Percentiles rank a stretch among this genome's conserved stretches.
These are phyloP conservation scores for Colletotrichum aenigma DNA, from an alignment of 2,329 filamentous ascomycete species.

Conservation along the genomic window DNA sequence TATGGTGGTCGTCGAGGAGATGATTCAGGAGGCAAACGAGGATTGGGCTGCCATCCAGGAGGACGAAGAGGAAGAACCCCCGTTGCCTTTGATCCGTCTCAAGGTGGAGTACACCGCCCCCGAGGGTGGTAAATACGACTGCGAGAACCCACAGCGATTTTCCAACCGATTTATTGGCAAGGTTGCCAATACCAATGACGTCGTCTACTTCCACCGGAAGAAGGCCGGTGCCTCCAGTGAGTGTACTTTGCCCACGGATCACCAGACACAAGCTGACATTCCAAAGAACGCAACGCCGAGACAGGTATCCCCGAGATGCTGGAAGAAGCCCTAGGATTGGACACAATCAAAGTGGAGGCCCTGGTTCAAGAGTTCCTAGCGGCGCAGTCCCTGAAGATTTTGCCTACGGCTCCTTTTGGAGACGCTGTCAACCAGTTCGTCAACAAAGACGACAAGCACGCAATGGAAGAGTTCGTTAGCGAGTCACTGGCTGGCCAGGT, in stretches of 20 bases:
- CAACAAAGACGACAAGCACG: slow-evolving; percentile 92
- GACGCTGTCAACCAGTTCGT: slow-evolving; percentile 94
- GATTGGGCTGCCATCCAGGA: slow-evolving; percentile 84
- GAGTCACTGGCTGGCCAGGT: slow-evolving; percentile 75
- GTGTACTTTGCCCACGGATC: slow-evolving; percentile 22
- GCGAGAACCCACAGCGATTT: slow-evolving; percentile 94
- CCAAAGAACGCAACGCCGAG: slow-evolving; percentile 44
- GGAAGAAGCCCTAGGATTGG: slow-evolving; percentile 67
- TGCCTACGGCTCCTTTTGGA: slow-evolving; percentile 90
- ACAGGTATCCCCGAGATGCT: slow-evolving; percentile 68
- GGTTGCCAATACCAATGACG: slow-evolving; percentile 93
- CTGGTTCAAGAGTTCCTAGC: slow-evolving; percentile 87
- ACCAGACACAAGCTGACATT: background rate
- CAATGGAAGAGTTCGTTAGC: slow-evolving; percentile 81
- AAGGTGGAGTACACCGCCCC: slow-evolving; percentile 89
- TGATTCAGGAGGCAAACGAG: slow-evolving; percentile 83
- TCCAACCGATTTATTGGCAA: slow-evolving; percentile 90
- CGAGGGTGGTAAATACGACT: slow-evolving; percentile 84
- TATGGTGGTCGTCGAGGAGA: slow-evolving; percentile 77
- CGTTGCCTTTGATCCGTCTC: slow-evolving; percentile 84
- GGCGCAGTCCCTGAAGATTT: slow-evolving; percentile 87
- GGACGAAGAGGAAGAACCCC: slow-evolving; percentile 62
- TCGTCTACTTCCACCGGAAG: slow-evolving; percentile 91
- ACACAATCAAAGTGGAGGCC: slow-evolving; percentile 85
- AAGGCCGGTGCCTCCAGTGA: slow-evolving; percentile 65